Conservation (phyloP, 805 yeast genomes). For the Clavispora fructus region DNA sequence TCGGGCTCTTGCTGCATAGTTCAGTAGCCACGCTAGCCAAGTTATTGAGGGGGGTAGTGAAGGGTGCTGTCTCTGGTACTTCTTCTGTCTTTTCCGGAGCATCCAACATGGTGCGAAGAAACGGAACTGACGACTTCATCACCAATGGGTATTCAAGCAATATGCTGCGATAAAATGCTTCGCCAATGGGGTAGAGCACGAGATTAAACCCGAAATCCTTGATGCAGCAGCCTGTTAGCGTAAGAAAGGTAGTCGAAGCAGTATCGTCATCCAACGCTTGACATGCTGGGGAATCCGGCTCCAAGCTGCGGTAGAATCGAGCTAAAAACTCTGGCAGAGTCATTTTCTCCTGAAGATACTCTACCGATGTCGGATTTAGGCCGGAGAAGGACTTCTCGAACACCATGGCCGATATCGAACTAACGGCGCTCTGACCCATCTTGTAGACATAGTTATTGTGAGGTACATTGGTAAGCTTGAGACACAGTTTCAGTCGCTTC, state of each 20-base stretch:
- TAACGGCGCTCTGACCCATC: conserved; percentile 54
- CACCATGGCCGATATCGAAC: conserved; percentile 53
- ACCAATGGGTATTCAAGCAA: conserved; percentile 62
- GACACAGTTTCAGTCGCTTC: conserved; percentile 60
- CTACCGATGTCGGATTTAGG: conserved; percentile 50
- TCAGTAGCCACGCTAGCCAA: conserved; percentile 34
- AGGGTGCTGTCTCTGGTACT: background rate
- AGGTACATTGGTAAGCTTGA: conserved; percentile 35
- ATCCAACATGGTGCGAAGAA: conserved; percentile 5
- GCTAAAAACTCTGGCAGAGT: conserved; percentile 37
- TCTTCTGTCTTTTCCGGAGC: background rate
- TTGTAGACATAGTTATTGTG: conserved; percentile 37
- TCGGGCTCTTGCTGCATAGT: conserved; percentile 11
- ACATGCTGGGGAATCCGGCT: conserved; percentile 29
- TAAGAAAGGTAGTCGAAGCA: conserved; percentile 51
- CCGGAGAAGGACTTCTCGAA: conserved; percentile 59
- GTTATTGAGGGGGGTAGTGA: conserved; percentile 5
- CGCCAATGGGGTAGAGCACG: conserved; percentile 60
- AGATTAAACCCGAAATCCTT: conserved; percentile 79
- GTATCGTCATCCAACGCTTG: conserved; percentile 42
- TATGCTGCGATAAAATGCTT: conserved; percentile 57
- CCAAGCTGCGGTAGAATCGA: conserved; percentile 44
- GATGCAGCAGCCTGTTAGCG: conserved; percentile 63
- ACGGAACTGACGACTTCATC: conserved; percentile 35
- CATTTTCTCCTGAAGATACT: conserved; percentile 44